Evolutionary conservation across 768 basidiomycete genomes (phyloP), one percentile per base, ranked within the genome.

Genomic region (Tylopilus felleus): DNA sequence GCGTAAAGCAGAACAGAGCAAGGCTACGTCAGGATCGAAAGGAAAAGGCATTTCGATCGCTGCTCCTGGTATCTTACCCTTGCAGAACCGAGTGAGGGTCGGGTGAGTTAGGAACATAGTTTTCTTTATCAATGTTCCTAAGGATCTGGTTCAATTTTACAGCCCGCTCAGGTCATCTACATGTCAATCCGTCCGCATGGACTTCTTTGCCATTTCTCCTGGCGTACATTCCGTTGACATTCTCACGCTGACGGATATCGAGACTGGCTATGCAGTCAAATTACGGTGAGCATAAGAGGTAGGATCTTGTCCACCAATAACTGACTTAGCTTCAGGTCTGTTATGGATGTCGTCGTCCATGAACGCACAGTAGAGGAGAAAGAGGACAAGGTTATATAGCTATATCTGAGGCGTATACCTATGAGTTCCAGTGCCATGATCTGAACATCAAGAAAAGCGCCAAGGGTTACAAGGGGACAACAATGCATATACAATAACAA

Each of bases 121-220:
- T 36, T 45, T 33, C 25, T n/a, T 16, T 43, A 8, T 19, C 17
- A 38, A 48, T 8, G 16, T 46, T 31, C 19, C n/a, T n/a, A 13
- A 17, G 14, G 51, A 48, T 36, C 43, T 58, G 35, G 33, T 43
- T 29, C 19, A 33, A 14, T 48, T 55, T 25, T 50, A 10, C 58
- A 93, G 90, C 12, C 91, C 91, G 13, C 75, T 93, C 19, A 76
- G 81, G n/a, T 87, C 91, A 4, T 82, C 83, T 12, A 85, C 89
- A 1, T 91, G 90, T 65, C 91, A 93, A 67, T 90, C 88, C 19
- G 88, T 93, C 23, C 76, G 89, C 38, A 91, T 94, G 86, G 80
- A 86, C 55, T 93, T 93, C 62, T 71, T 94, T 43, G 90, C 92
- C 3, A 73, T 94, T 45, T 78, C 81, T 8, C 85, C 90, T 19